Evolutionary conservation across 2,329 filamentous ascomycete genomes (phyloP), one percentile per base, ranked within the genome.

Genomic region (Xylaria sp.): DNA sequence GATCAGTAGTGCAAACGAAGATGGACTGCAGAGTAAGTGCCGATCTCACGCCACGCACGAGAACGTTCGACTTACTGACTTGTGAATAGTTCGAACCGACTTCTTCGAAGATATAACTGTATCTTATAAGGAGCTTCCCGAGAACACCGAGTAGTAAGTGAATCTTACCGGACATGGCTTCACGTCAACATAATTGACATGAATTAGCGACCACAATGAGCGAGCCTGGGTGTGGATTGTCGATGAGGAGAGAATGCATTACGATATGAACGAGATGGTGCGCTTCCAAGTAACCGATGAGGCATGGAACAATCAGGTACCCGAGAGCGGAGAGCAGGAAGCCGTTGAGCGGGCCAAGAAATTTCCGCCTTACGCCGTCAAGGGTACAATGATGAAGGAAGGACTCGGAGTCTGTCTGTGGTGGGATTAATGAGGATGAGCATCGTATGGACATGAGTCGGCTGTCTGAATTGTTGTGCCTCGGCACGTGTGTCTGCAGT

Each of bases 21-120:
- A 86, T 1, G 92, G 90, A 44, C 91, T 95, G 69, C 85, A 86
- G 69, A 80, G 86, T 88, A 74, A 60, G 80, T 65, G 3, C 34
- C 7, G 37, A 19, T 11, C 10, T 48, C 34, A 34, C 39, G 5
- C 44, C 39, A n/a, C 30, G 42, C 55, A 34, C 3, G 13, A 47
- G 10, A 8, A 1, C 2, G 9, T 2, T 10, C n/a, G 34, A 10
- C 61, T 60, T 18, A 5, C 48, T 62, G 23, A 64, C 48, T 46
- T 30, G 6, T n/a, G 35, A 8, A 54, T 34, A 88, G 86, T 97
- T 61, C 86, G 87, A 53, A 88, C 92, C 3, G 91, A 96, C 63
- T 99, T 99, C 74, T 99, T 97, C 68, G 90, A 93, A 67, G 92
- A 97, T 64, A 91, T 99, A 37, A 88, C 91, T 60, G 85, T 97